A percentile compares a stretch with the other conserved stretches of the same genome.
Evolutionary conservation across 2,329 filamentous ascomycete genomes (phyloP).

Genomic region (Magnaporthiopsis rhizophila): DNA sequence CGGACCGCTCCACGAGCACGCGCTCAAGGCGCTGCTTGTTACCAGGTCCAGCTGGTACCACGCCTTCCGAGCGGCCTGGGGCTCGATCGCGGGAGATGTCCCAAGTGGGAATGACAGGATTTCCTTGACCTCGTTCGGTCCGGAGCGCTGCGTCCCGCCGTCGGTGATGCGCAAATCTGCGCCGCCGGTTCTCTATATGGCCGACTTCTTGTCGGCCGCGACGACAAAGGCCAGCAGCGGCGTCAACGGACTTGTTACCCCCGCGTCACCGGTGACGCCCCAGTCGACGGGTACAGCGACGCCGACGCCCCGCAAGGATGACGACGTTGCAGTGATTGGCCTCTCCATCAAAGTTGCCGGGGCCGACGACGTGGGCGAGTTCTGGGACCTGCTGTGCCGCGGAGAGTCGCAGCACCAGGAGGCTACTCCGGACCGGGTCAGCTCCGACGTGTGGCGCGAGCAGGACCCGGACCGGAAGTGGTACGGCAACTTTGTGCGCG

Average conservation of each 20-base stretch:
- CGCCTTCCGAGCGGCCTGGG: constrained; percentile 17
- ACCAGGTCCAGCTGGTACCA: constrained; percentile 26
- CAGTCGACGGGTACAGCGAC: background rate
- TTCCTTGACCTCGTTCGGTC: constrained; percentile 25
- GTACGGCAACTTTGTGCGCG: constrained; percentile 20
- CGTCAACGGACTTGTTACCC: constrained; percentile 10
- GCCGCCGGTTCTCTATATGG: background rate
- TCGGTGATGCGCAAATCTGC: constrained; percentile 19
- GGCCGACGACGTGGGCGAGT: constrained; percentile 25
- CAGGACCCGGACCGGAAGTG: constrained; percentile 16
- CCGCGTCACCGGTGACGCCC: constrained; percentile 5
- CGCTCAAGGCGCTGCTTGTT: constrained; percentile 24
- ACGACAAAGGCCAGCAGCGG: no score
- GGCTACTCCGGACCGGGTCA: constrained; percentile 16
- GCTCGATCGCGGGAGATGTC: background rate
- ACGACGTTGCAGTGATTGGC: constrained; percentile 26
- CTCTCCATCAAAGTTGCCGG: constrained; percentile 26
- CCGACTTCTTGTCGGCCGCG: no score
- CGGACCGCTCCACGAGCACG: constrained; percentile 21
- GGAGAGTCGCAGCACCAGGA: constrained; percentile 23
- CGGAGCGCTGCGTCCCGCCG: constrained; percentile 27
- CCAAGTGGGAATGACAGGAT: constrained; percentile 5
- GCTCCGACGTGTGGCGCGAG: constrained; percentile 16
- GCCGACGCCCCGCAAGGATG: background rate
- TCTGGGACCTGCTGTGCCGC: constrained; percentile 20